These are phyloP conservation scores for Cyclocybe cylindracea DNA, from an alignment of 768 basidiomycete species.

Conservation along the genomic window DNA sequence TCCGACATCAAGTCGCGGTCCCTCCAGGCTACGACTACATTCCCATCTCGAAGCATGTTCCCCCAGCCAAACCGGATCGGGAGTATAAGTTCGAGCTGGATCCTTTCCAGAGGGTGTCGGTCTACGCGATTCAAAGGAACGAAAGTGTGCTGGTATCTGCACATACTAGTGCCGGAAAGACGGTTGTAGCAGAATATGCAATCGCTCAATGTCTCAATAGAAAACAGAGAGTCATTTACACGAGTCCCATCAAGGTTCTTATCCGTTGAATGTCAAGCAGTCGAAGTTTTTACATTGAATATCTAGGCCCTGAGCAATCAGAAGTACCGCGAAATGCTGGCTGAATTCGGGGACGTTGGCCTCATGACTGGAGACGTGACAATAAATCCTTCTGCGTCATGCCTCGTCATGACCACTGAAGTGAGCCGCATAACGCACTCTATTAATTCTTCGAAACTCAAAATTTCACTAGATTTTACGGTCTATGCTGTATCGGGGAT, in stretches of 20 bases:
- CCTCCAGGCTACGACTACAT: constrained; percentile 90
- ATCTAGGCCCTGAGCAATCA: constrained; percentile 94
- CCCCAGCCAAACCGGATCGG: constrained; percentile 85
- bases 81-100: constrained; percentile 97
- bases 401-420: constrained; percentile 99
- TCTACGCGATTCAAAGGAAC: constrained; percentile 94
- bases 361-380: constrained; percentile 99
- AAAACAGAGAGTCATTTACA: constrained; percentile 97
- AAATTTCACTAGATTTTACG: constrained; percentile 75
- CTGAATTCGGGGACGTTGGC: constrained; percentile 97
- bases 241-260: constrained; percentile 97
- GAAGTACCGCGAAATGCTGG: constrained; percentile 97
- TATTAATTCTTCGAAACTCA: background rate
- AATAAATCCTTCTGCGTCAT: constrained; percentile 95
- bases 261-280: constrained; percentile 15
- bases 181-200: constrained; percentile 98
- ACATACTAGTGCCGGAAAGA: constrained; percentile 98
- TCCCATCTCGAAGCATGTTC: constrained; percentile 89
- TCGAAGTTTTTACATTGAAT: constrained; percentile 20
- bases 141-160: constrained; percentile 98
- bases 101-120: constrained; percentile 95
- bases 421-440: constrained; percentile 41
- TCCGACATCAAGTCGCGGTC: constrained; percentile 94
- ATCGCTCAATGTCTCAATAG: constrained; percentile 94
- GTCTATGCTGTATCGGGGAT: constrained; percentile 98